phyloP scores from a whole-genome alignment of 371 early-diverging fungal species.

The Mortierella sp. region DNA sequence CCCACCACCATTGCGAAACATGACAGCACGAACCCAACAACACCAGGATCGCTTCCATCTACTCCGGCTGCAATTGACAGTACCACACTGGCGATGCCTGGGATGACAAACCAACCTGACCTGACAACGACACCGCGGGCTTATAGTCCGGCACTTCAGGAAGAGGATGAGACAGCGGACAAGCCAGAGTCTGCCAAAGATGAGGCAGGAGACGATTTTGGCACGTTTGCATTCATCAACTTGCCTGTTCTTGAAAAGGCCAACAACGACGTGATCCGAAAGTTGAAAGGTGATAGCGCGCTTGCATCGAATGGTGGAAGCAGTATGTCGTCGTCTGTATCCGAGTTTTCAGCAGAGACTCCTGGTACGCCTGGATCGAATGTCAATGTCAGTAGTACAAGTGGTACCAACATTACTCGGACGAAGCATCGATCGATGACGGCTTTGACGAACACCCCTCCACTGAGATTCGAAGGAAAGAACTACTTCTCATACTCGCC shows the following conservation, averaged over 20 bases:
- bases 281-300: constrained; percentile 61
- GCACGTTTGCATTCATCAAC: constrained; percentile 92
- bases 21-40: neutral
- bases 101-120: constrained; percentile 19
- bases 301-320: constrained; percentile 38
- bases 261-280: constrained; percentile 83
- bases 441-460: constrained; percentile 38
- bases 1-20: constrained; percentile 26
- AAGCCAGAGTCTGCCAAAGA: constrained; percentile 27
- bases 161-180: constrained; percentile 5
- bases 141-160: neutral
- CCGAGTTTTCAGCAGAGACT: constrained; percentile 41
- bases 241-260: constrained; percentile 88
- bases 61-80: constrained; percentile 2
- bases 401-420: constrained; percentile 21
- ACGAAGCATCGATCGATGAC: constrained; percentile 50
- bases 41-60: constrained; percentile 4
- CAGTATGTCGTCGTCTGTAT: constrained; percentile 40
- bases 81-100: constrained; percentile 12
- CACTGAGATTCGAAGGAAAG: constrained; percentile 48
- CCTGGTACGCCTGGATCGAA: constrained; percentile 39
- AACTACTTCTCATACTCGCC: constrained; percentile 52
- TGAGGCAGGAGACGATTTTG: constrained; percentile 77
- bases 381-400: constrained; percentile 4
- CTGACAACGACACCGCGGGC: constrained; percentile 30